Percentiles rank a stretch among this genome's conserved stretches.
These are phyloP conservation scores for Geotrichum citri-aurantii DNA, from an alignment of 1,139 yeast species.

Conservation along the genomic window DNA sequence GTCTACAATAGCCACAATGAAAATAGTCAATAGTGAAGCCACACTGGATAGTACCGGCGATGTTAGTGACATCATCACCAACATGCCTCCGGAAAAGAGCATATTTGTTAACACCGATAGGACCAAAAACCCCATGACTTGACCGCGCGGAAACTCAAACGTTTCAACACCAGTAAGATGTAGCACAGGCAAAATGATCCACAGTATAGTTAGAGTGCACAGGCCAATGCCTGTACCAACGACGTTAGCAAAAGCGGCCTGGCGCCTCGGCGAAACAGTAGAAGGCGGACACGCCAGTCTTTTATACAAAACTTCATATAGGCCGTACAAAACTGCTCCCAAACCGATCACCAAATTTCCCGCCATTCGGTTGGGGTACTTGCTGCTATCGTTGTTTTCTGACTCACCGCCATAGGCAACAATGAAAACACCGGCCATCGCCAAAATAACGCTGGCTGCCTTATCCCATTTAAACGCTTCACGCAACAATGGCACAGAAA, in stretches of 20 bases:
- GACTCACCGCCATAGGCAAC: conserved; percentile 67
- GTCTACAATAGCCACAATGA: conserved; percentile 74
- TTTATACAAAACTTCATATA: conserved; percentile 80
- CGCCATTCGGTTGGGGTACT: conserved; percentile 55
- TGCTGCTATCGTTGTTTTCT: conserved; percentile 25
- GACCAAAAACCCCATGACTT: conserved; percentile 40
- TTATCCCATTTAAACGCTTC: conserved; percentile 65
- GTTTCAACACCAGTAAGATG: conserved; percentile 54
- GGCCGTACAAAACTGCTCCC: conserved; percentile 81
- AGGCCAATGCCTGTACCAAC: conserved; percentile 55
- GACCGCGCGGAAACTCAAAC: conserved; percentile 50
- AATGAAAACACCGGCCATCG: conserved; percentile 67
- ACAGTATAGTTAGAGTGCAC: conserved; percentile 48
- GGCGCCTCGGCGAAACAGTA: conserved; percentile 47
- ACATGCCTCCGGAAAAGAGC: conserved; percentile 64
- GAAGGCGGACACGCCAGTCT: conserved; percentile 71
- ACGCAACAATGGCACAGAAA: conserved; percentile 65
- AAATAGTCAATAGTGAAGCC: conserved; percentile 70
- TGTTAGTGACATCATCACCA: conserved; percentile 76
- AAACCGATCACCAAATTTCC: conserved; percentile 68
- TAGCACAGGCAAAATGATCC: conserved; percentile 46
- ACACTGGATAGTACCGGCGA: conserved; percentile 84
- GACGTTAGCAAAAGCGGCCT: conserved; percentile 54
- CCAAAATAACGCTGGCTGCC: conserved; percentile 61
- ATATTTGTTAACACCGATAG: conserved; percentile 55